These are phyloP conservation scores for Magnaporthiopsis incrustans DNA, from an alignment of 2,329 filamentous ascomycete species.

Conservation along the genomic window DNA sequence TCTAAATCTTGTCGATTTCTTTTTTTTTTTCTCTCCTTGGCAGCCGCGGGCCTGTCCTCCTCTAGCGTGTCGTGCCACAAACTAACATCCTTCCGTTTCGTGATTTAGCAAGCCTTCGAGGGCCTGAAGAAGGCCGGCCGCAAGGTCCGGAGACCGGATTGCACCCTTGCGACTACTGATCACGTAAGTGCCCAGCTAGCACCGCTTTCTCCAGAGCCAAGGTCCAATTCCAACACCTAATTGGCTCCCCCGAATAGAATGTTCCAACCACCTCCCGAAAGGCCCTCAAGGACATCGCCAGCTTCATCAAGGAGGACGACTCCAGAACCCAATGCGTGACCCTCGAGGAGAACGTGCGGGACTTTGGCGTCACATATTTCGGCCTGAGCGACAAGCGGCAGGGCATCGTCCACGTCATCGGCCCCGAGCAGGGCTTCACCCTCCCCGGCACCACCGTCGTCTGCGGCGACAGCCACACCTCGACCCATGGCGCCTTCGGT, in stretches of 20 bases:
- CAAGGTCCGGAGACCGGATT: constrained; percentile 86
- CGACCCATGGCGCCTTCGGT: constrained; percentile 94
- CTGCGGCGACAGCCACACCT: constrained; percentile 96
- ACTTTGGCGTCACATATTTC: constrained; percentile 95
- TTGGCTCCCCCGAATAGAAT: constrained; percentile 50
- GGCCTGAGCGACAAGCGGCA: constrained; percentile 93
- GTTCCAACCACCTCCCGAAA: constrained; percentile 88
- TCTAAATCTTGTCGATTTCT: neutral
- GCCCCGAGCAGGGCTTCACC: constrained; percentile 97
- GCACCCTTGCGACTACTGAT: constrained; percentile 92
- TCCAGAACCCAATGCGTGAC: constrained; percentile 91
- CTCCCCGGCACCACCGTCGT: constrained; percentile 94
- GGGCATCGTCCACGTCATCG: constrained; percentile 97
- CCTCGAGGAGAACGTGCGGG: constrained; percentile 94
- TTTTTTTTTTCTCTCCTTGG: too few species aligned
- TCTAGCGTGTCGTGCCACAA: neutral
- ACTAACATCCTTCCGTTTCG: constrained; percentile 12
- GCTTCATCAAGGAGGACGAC: constrained; percentile 92
- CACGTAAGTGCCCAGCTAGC: constrained; percentile 56
- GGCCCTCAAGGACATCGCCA: constrained; percentile 84
- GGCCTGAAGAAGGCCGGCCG: constrained; percentile 84
- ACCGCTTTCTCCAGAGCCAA: neutral
- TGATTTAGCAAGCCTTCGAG: constrained; percentile 85
- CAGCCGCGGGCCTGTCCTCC: neutral
- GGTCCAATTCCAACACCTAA: constrained; percentile 1